Evolutionary conservation across 352 stramenopile genomes (phyloP), one percentile per base, ranked within the genome.

Genomic region (Phytopythium chamaehyphon): DNA sequence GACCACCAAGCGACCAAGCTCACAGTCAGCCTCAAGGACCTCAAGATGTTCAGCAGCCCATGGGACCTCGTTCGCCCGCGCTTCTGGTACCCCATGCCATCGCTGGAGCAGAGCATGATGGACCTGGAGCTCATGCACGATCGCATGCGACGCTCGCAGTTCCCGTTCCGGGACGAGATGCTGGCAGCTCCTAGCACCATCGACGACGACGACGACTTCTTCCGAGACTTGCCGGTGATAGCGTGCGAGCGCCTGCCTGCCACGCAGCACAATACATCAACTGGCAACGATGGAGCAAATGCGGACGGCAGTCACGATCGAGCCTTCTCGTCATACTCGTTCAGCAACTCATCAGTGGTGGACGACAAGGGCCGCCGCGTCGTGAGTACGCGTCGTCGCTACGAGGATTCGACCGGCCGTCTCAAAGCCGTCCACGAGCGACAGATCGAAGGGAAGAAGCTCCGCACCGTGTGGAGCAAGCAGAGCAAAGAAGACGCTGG

Each of bases 161-260:
- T 64, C 55, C 45, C 60, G 15, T 51, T 62, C 39, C 40, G 38
- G 26, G 23, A 49, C 45, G 53, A 60, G 45, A 62, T 76, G 56
- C 19, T 75, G 14, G 47, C 57, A 23, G 23, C 43, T 6, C 61
- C 59, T 35, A 61, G 47, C 36, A 52, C 52, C 23, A 33, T 65
- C 26, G 64, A 76, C 28, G 69, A 80, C 28, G 69, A 80, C 47
- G 63, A 72, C 50, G 69, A 74, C 6, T 83, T 80, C 60, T 83
- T 80, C 64, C 54, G 67, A n/a, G 72, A 83, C 50, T 51, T 83
- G n/a, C 53, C 59, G n/a, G 39, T 64, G 6, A 48, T 51, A 45
- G 51, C 40, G 21, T 50, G 59, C 35, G 50, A 66, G 46, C 53
- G 66, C 51, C 14, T 55, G 43, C 22, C 26, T n/a, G 19, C 53